These are phyloP conservation scores for Penicillium coffeae DNA, from an alignment of 495 filamentous ascomycete species.

Conservation along the genomic window DNA sequence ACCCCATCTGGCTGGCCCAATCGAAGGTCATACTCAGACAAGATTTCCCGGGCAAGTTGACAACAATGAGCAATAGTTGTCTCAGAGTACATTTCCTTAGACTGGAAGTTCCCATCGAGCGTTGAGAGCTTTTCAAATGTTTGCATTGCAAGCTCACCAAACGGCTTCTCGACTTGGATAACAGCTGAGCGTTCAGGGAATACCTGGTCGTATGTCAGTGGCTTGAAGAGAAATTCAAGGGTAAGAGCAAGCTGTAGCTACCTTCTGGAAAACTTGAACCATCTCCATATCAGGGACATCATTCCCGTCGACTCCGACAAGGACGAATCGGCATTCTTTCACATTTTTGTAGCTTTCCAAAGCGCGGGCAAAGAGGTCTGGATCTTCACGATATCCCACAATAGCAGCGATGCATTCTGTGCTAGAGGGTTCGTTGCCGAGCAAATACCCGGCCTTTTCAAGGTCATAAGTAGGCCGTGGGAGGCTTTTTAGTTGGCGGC, in stretches of 20 bases:
- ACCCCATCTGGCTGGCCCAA: conserved; percentile 13
- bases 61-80: conserved; percentile 25
- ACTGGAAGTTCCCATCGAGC: conserved; percentile 14
- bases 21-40: conserved; percentile 16
- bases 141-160: conserved; percentile 29
- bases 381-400: conserved; percentile 35
- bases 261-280: conserved; percentile 25
- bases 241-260: neutral
- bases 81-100: conserved; percentile 15
- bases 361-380: conserved; percentile 24
- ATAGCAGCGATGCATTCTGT: conserved; percentile 27
- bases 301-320: conserved; percentile 31
- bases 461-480: conserved; percentile 2
- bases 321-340: conserved; percentile 23
- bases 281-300: conserved; percentile 29
- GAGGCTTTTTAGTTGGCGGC: conserved; percentile 9
- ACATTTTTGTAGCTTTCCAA: conserved; percentile 28
- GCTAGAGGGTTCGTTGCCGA: neutral
- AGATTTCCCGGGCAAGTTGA: conserved; percentile 20
- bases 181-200: conserved; percentile 21
- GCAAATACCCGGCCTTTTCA: conserved; percentile 11
- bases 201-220: conserved; percentile 15
- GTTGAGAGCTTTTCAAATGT: conserved; percentile 20
- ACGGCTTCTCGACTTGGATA: conserved; percentile 28
- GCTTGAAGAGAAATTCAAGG: neutral